Conservation (phyloP, 2,329 filamentous ascomycete genomes). For the Fusarium sp. region DNA sequence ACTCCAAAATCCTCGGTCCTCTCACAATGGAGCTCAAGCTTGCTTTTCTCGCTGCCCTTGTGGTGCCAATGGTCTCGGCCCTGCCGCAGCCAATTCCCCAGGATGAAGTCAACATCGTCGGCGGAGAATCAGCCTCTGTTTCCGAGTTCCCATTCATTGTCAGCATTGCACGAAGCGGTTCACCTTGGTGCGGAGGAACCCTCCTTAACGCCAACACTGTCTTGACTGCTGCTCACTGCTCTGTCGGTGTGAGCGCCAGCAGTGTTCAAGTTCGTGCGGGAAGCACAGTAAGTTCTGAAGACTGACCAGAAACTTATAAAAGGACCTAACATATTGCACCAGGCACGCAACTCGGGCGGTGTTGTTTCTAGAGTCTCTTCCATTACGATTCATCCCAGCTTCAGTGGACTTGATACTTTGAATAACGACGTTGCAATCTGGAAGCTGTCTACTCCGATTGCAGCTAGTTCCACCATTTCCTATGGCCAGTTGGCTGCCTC, state of each 20-base stretch:
- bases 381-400: no score
- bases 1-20: background rate
- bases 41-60: constrained; percentile 25
- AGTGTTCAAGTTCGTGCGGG: constrained; percentile 50
- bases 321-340: no score
- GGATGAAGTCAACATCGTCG: constrained; percentile 43
- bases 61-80: constrained; percentile 20
- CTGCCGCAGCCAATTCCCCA: constrained; percentile 23
- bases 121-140: constrained; percentile 42
- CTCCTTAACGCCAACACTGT: constrained; percentile 54
- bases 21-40: constrained; percentile 33
- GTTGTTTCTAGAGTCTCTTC: no score
- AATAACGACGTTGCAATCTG: no score
- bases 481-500: no score
- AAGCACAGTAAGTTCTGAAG: constrained; percentile 34
- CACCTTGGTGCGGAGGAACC: constrained; percentile 52
- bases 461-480: no score
- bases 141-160: constrained; percentile 55
- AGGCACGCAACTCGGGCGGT: no score
- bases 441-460: no score
- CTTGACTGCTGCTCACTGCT: constrained; percentile 53
- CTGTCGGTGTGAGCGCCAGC: constrained; percentile 13
- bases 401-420: background rate
- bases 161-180: constrained; percentile 32
- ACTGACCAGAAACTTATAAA: rapidly evolving